A percentile compares a stretch with the other conserved stretches of the same genome.
These are phyloP conservation scores for Paramyrothecium sp. DNA, from an alignment of 2,329 filamentous ascomycete species.

Conservation along the genomic window DNA sequence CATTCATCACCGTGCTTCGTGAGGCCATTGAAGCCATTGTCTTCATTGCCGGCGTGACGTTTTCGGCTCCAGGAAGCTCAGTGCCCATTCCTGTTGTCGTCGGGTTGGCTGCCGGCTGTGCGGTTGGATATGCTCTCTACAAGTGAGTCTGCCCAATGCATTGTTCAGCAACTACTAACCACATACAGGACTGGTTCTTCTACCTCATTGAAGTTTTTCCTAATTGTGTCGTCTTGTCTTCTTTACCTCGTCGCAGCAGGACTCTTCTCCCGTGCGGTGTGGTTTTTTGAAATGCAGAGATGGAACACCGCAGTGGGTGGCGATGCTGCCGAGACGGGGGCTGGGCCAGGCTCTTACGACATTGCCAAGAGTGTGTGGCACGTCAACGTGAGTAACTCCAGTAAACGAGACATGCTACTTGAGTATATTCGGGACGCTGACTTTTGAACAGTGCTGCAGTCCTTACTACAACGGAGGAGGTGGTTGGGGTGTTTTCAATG, in stretches of 20 bases:
- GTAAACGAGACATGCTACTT: neutral
- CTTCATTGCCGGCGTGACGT: slow-evolving; percentile 83
- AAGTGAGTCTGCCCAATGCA: slow-evolving; percentile 46
- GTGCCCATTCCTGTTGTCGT: slow-evolving; percentile 76
- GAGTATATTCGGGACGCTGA: slow-evolving; percentile 1
- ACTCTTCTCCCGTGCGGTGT: slow-evolving; percentile 77
- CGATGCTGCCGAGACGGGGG: slow-evolving; percentile 47
- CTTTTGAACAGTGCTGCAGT: slow-evolving; percentile 70
- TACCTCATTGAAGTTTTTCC: slow-evolving; percentile 63
- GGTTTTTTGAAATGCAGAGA: slow-evolving; percentile 69
- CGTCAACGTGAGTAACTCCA: slow-evolving; percentile 65
- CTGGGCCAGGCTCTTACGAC: slow-evolving; percentile 75
- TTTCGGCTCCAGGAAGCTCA: slow-evolving; percentile 70
- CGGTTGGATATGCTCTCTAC: slow-evolving; percentile 75
- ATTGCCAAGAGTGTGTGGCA: slow-evolving; percentile 80
- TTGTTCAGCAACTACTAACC: too few species aligned
- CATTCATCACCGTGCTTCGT: slow-evolving; percentile 81
- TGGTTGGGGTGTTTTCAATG: slow-evolving; percentile 86
- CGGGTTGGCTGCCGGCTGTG: slow-evolving; percentile 64
- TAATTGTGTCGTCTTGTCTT: slow-evolving; percentile 80
- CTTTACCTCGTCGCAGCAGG: slow-evolving; percentile 83
- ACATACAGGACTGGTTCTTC: slow-evolving; percentile 38
- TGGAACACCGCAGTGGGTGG: slow-evolving; percentile 68
- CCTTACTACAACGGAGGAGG: slow-evolving; percentile 69
- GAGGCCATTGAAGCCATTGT: slow-evolving; percentile 86